Base-by-base conservation (phyloP, 225 moss, liverwort and hornwort genomes). In the Asterella californica region DNA sequence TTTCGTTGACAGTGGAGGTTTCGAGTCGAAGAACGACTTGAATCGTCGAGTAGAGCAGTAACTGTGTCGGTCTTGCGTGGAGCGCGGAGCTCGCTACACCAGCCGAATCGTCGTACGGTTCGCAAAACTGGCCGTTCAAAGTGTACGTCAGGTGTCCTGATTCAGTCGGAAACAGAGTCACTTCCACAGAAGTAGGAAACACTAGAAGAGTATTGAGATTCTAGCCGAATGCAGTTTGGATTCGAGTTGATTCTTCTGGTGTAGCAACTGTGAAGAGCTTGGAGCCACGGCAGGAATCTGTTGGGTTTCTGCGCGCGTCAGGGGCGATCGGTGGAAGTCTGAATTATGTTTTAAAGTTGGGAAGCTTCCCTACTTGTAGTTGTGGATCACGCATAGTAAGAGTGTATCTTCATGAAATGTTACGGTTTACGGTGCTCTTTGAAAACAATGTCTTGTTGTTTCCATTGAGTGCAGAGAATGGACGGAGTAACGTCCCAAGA, bases 381-480 rank as follows among this genome's bases (percentile, higher is more conserved):
- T 42, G 27, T 29, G 45, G 72, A 72, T 69, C 38, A 69, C 8
- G 48, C 49, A 47, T 48, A 47, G 72, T 19, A 50, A 72, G 33
- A 75, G 19, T 75, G 18, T 15, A 15, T 49, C 11, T 72, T 1
- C 68, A 34, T 12, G 33, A 54, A 6, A 17, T 32, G 30, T n/a
- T 29, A 25, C n/a, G 52, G 32, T 18, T 54, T 33, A 48, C 32
- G 42, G 69, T 49, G 33, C 80, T 32, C 29, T 80, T 32, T 84
- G 84, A 81, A 76, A 81, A 85, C 78, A 81, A 81, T 70, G 24
- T 54, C 84, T 85, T 70, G 79, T 81, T 85, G 84, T 85, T 85
- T 78, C 74, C 75, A 81, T 25, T 62, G 55, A 27, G 66, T 69
- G 81, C 84, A 85, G 84, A 79, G 47, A 74, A 85, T 81, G 81